phyloP scores from a whole-genome alignment of 768 basidiomycete species.

The Crassisporium funariophilum region DNA sequence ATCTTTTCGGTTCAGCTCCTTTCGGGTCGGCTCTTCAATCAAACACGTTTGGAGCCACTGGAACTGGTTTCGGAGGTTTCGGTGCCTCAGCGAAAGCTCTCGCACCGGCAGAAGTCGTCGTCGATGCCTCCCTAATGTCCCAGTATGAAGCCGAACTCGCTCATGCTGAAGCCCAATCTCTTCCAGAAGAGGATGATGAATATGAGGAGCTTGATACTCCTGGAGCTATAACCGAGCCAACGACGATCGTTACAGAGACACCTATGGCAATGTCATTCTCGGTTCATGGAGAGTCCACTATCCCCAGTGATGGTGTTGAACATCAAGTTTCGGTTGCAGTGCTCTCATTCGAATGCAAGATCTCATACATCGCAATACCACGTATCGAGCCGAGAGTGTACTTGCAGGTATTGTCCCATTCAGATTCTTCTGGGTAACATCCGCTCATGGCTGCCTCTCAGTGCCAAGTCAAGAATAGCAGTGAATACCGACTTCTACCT shows the following conservation, averaged over 20 bases:
- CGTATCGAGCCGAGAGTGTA: constrained; percentile 50
- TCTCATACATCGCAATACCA: constrained; percentile 53
- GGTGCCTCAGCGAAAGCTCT: neutral
- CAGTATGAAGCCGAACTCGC: constrained; percentile 1
- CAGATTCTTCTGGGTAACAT: neutral
- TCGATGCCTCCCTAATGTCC: neutral
- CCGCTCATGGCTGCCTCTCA: constrained; percentile 18
- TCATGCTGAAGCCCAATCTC: neutral
- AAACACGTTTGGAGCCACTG: neutral
- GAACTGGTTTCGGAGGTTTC: neutral
- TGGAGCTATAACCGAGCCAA: constrained; percentile 31
- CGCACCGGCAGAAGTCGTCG: too few relatives aligned
- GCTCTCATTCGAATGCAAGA: constrained; percentile 46
- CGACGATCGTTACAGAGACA: constrained; percentile 51
- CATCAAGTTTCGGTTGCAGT: constrained; percentile 58
- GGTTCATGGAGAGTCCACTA: constrained; percentile 49
- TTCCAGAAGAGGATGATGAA: constrained; percentile 20
- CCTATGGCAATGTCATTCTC: constrained; percentile 54
- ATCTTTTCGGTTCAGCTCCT: neutral
- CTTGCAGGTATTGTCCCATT: constrained; percentile 48
- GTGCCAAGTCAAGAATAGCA: constrained; percentile 58
- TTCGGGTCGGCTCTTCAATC: neutral
- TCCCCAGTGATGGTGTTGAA: constrained; percentile 55
- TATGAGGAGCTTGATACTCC: constrained; percentile 34
- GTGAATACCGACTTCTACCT: constrained; percentile 56